phyloP scores from a whole-genome alignment of 805 yeast species.

The Metschnikowia koreensis region DNA sequence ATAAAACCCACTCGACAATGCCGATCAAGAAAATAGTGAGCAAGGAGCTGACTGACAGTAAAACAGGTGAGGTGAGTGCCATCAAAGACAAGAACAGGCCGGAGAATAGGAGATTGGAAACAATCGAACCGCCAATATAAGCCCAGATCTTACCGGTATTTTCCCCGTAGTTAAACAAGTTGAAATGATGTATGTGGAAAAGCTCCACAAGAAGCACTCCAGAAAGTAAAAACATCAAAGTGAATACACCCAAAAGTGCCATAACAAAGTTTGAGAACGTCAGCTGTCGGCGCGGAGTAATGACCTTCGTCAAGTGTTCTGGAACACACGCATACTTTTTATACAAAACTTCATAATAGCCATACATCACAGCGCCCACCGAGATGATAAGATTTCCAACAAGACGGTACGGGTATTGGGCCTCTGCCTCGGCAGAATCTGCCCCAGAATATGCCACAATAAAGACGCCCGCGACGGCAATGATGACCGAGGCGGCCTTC shows the following conservation, averaged over 20 bases:
- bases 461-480: slow-evolving; percentile 74
- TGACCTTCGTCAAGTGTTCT: slow-evolving; percentile 40
- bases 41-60: slow-evolving; percentile 64
- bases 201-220: slow-evolving; percentile 50
- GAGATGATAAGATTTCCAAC: slow-evolving; percentile 71
- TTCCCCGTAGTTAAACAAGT: slow-evolving; percentile 47
- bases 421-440: slow-evolving; percentile 16
- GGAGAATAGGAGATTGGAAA: slow-evolving; percentile 66
- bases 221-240: slow-evolving; percentile 49
- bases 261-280: slow-evolving; percentile 79
- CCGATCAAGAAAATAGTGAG: slow-evolving; percentile 81
- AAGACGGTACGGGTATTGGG: slow-evolving; percentile 54
- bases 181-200: slow-evolving; percentile 56
- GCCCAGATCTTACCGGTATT: slow-evolving; percentile 40
- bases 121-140: slow-evolving; percentile 50
- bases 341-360: slow-evolving; percentile 80
- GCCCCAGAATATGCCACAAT: slow-evolving; percentile 69
- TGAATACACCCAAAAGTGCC: slow-evolving; percentile 60
- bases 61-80: slow-evolving; percentile 83
- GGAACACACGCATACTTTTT: slow-evolving; percentile 78
- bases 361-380: slow-evolving; percentile 73
- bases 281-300: slow-evolving; percentile 63
- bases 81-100: slow-evolving; percentile 71
- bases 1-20: slow-evolving; percentile 65
- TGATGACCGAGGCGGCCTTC: slow-evolving; percentile 64